Evolutionary conservation across 495 filamentous ascomycete genomes (phyloP).

Genomic region (Pyronema omphalodes): DNA sequence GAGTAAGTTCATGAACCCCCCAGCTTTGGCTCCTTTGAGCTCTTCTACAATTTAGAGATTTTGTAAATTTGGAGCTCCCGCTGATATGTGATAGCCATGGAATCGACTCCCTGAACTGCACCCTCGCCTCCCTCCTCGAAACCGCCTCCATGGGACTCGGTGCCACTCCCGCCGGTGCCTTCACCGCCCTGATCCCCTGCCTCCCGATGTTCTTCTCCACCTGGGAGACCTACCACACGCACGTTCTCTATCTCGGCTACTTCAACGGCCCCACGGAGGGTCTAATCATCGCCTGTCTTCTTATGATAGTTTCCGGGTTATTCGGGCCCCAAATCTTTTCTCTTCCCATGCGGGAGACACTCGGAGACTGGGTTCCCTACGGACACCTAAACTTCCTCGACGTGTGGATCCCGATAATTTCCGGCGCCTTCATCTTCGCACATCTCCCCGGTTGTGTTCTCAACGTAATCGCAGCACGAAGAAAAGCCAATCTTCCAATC

Average conservation of each 20-base stretch:
- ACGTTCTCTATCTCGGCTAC: conserved; percentile 90
- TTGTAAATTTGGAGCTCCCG: background rate
- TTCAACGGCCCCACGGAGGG: conserved; percentile 97
- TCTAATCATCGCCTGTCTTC: conserved; percentile 62
- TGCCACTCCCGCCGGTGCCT: conserved; percentile 59
- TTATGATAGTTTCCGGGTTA: conserved; percentile 73
- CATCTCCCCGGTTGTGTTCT: conserved; percentile 67
- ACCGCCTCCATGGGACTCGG: conserved; percentile 84
- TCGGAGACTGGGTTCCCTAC: conserved; percentile 37
- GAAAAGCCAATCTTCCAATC: conserved; percentile 51
- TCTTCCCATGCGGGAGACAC: conserved; percentile 43
- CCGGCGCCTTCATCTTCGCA: conserved; percentile 49
- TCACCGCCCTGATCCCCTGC: conserved; percentile 78
- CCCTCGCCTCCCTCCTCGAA: conserved; percentile 70
- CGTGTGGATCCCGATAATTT: conserved; percentile 67
- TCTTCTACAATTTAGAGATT: background rate
- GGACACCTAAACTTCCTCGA: conserved; percentile 55
- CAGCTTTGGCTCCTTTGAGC: background rate
- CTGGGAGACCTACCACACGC: conserved; percentile 98
- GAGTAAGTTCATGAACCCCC: conserved; percentile 35
- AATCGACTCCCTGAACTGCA: conserved; percentile 95
- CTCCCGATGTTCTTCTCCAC: conserved; percentile 98
- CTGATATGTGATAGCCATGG: conserved; percentile 48
- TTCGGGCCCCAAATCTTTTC: conserved; percentile 84
- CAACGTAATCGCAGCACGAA: conserved; percentile 65